These are phyloP conservation scores for Globisporangium lucens DNA, from an alignment of 352 stramenopile genomes.

Conservation along the genomic window DNA sequence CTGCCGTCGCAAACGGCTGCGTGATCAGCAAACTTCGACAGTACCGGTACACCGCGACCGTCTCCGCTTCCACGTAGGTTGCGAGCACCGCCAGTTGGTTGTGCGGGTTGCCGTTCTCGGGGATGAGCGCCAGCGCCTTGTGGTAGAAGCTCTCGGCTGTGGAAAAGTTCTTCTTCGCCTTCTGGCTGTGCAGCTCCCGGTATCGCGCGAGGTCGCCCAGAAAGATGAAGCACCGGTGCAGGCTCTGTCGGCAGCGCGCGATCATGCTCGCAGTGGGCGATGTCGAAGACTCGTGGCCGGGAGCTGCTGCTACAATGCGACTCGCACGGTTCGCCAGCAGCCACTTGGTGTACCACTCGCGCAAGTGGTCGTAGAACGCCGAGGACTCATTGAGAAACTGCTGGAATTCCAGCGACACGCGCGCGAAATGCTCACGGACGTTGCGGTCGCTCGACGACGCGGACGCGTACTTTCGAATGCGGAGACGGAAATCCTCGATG, in stretches of 20 bases:
- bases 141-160: constrained; percentile 70
- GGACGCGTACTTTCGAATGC: constrained; percentile 84
- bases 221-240: constrained; percentile 83
- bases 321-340: constrained; percentile 42
- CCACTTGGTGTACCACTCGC: constrained; percentile 45
- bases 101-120: constrained; percentile 82
- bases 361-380: constrained; percentile 74
- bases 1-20: constrained; percentile 83
- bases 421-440: constrained; percentile 76
- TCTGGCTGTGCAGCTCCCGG: constrained; percentile 78
- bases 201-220: constrained; percentile 80
- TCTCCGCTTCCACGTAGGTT: constrained; percentile 88
- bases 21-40: constrained; percentile 82
- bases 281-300: background rate
- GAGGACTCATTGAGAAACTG: constrained; percentile 57
- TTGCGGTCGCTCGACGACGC: constrained; percentile 57
- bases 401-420: constrained; percentile 72
- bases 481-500: constrained; percentile 87
- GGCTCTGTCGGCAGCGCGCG: constrained; percentile 45
- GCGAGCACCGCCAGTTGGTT: constrained; percentile 84
- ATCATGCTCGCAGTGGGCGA: constrained; percentile 16
- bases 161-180: constrained; percentile 83
- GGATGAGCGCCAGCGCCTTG: constrained; percentile 59
- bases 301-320: constrained; percentile 26
- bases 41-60: constrained; percentile 89